A percentile compares a stretch with the other conserved stretches of the same genome.
Evolutionary conservation across 805 yeast species (phyloP).

Genomic region (Starmerella khaoyaiensis): DNA sequence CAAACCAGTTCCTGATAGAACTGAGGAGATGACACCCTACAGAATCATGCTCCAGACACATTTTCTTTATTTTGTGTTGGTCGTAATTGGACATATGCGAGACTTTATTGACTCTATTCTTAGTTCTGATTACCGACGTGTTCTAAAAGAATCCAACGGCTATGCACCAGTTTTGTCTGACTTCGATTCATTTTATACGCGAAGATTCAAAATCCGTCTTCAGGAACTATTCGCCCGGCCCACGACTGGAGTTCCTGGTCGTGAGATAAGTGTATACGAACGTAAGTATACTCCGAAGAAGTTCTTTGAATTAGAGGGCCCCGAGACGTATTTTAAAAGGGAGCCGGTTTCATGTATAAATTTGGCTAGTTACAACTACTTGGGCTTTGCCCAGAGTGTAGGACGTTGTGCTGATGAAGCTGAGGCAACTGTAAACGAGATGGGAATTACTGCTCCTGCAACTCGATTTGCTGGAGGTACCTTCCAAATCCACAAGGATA

Average conservation of each 20-base stretch:
- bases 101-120: slow-evolving; percentile 76
- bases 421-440: slow-evolving; percentile 43
- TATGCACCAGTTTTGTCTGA: slow-evolving; percentile 93
- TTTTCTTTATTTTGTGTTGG: slow-evolving; percentile 67
- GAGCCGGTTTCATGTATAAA: slow-evolving; percentile 66
- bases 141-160: slow-evolving; percentile 68
- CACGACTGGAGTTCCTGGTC: slow-evolving; percentile 95
- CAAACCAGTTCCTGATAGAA: slow-evolving; percentile 33
- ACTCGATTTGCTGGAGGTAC: slow-evolving; percentile 67
- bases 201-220: slow-evolving; percentile 79
- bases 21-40: slow-evolving; percentile 81
- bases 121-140: slow-evolving; percentile 49
- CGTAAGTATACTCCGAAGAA: slow-evolving; percentile 50
- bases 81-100: slow-evolving; percentile 77
- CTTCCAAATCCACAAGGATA: slow-evolving; percentile 53
- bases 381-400: slow-evolving; percentile 92
- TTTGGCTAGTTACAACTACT: slow-evolving; percentile 79
- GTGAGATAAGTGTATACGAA: slow-evolving; percentile 70
- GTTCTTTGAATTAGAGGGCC: slow-evolving; percentile 42
- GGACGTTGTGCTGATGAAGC: slow-evolving; percentile 83
- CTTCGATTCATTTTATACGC: slow-evolving; percentile 83
- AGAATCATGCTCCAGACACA: slow-evolving; percentile 69
- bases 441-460: slow-evolving; percentile 71
- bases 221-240: slow-evolving; percentile 95
- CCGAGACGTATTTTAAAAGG: slow-evolving; percentile 45